phyloP scores from a whole-genome alignment of 1,284 basidiomycete genomes.

The Malassezia sympodialis region DNA sequence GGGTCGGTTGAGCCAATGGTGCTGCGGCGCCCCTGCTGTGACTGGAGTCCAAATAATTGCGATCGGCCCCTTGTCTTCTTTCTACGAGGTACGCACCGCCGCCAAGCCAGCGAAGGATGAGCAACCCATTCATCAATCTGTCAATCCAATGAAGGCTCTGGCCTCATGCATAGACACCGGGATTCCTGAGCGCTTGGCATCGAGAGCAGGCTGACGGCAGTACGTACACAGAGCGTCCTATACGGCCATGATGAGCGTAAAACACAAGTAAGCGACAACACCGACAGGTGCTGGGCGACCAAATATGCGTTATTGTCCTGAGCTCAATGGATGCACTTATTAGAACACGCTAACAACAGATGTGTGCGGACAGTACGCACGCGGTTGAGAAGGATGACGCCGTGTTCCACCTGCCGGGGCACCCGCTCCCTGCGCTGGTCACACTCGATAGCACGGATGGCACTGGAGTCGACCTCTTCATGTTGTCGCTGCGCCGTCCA shows the following conservation, averaged over 20 bases:
- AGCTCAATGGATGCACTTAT: neutral
- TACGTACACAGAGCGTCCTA: neutral
- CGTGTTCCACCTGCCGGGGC: conserved; percentile 36
- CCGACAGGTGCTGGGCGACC: conserved; percentile 21
- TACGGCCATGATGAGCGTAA: conserved; percentile 11
- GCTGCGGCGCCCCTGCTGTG: no score
- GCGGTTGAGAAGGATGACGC: conserved; percentile 20
- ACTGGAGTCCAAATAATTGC: neutral
- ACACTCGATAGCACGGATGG: conserved; percentile 25
- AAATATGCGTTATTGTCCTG: conserved; percentile 21
- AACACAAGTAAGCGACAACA: conserved; percentile 10
- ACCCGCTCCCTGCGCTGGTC: conserved; percentile 35
- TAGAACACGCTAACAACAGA: conserved; percentile 7
- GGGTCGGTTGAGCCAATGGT: neutral
- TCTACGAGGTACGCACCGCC: neutral
- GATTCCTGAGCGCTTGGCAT: conserved; percentile 1
- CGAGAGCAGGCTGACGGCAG: neutral
- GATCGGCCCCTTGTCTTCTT: conserved; percentile 2
- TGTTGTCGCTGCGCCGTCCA: conserved; percentile 27
- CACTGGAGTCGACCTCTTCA: conserved; percentile 34
- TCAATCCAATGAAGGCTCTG: conserved; percentile 18
- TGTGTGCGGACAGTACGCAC: neutral
- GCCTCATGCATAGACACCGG: conserved; percentile 13
- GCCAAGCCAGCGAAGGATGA: neutral
- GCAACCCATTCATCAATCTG: conserved; percentile 14